Percentiles rank a stretch among this genome's conserved stretches.
Conservation (phyloP, 192 early-diverging fungal species). For the Dissophora ornata region DNA sequence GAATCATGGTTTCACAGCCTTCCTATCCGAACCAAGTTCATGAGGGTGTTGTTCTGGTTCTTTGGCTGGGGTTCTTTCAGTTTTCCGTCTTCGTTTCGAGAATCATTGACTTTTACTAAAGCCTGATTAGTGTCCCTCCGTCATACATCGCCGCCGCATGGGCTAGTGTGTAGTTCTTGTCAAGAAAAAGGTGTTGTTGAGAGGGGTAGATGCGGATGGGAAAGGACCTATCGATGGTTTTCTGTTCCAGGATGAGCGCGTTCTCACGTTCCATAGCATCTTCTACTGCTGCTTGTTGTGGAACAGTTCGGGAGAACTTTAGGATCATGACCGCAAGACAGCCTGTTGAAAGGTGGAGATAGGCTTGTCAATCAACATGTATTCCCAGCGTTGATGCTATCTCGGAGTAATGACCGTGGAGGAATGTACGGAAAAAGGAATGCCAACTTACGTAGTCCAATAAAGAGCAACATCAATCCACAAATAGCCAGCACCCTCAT, state of each 20-base stretch:
- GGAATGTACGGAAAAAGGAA: too few species aligned
- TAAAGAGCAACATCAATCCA: constrained; percentile 21
- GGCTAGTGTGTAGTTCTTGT: constrained; percentile 5
- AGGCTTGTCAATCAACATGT: too few species aligned
- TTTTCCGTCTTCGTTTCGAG: constrained; percentile 1
- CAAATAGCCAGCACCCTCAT: constrained; percentile 20
- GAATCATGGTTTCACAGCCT: constrained; percentile 21
- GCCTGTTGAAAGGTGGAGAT: too few species aligned
- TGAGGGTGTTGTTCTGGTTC: constrained; percentile 2
- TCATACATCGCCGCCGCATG: not conserved
- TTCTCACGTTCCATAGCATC: constrained; percentile 6
- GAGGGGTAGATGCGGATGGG: constrained; percentile 39
- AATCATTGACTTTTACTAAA: too few species aligned
- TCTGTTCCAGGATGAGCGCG: constrained; percentile 11
- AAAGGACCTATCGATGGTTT: constrained; percentile 28
- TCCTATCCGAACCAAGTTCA: not conserved
- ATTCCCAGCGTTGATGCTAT: too few species aligned
- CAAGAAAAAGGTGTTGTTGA: constrained; percentile 3
- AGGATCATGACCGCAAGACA: constrained; percentile 22
- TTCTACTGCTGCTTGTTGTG: not conserved
- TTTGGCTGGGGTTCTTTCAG: too few species aligned
- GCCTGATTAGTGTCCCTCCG: not conserved
- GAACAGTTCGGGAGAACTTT: not conserved
- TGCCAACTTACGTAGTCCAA: constrained; percentile 30
- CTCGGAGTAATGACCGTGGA: too few species aligned